Percentiles rank a stretch among this genome's conserved stretches.
These are phyloP conservation scores for Phascolomyces articulosus DNA, from an alignment of 371 early-diverging fungal genomes.

Conservation along the genomic window DNA sequence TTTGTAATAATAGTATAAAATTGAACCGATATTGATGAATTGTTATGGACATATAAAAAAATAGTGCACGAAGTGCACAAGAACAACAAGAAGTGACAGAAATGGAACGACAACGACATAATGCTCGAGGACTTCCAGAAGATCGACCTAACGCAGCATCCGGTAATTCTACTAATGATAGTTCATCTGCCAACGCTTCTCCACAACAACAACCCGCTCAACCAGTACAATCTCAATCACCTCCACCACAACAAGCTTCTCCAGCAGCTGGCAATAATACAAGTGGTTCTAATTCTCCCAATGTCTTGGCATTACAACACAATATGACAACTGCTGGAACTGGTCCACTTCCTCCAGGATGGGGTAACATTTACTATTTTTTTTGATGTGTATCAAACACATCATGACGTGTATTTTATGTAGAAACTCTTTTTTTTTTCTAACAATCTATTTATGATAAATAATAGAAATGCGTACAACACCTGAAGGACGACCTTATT, in stretches of 20 bases:
- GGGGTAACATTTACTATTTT: too few relatives aligned
- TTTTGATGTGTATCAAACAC: too few relatives aligned
- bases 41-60: too few relatives aligned
- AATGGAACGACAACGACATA: constrained; percentile 74
- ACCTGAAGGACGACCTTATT: constrained; percentile 92
- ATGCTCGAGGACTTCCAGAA: constrained; percentile 82
- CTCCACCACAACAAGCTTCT: constrained; percentile 9
- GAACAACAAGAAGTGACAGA: constrained; percentile 65
- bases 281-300: constrained; percentile 25
- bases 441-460: too few relatives aligned
- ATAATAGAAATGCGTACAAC: constrained; percentile 76
- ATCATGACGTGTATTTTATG: too few relatives aligned
- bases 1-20: constrained; percentile 7
- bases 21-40: too few relatives aligned
- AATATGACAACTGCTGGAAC: constrained; percentile 71
- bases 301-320: constrained; percentile 47
- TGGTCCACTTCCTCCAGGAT: constrained; percentile 93
- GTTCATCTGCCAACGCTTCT: constrained; percentile 20
- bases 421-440: too few relatives aligned
- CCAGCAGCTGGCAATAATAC: background rate
- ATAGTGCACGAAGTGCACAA: constrained; percentile 46
- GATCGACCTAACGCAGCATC: constrained; percentile 36
- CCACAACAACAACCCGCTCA: constrained; percentile 12
- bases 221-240: constrained; percentile 24
- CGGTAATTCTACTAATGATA: constrained; percentile 26